These are phyloP conservation scores for Paracamarosporium sp. DNA, from an alignment of 2,329 filamentous ascomycete genomes.

Conservation along the genomic window DNA sequence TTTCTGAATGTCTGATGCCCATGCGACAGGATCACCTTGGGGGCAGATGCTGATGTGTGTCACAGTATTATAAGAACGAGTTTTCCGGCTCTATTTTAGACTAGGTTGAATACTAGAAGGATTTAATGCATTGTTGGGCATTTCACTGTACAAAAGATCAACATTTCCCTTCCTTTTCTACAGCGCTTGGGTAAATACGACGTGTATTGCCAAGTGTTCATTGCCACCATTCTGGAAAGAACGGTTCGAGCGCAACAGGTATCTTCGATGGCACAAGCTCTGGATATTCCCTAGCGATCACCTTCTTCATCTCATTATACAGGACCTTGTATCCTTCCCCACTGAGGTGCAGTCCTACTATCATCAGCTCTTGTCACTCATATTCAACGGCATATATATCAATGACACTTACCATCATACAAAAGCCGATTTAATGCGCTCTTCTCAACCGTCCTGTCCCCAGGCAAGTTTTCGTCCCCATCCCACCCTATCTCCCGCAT, in stretches of 20 bases:
- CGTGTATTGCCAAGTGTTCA: too few species aligned
- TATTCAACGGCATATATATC: background rate
- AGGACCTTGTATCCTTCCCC: conserved; percentile 12
- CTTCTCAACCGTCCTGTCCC: conserved; percentile 8
- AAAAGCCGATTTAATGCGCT: conserved; percentile 8
- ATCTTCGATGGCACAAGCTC: conserved; percentile 10
- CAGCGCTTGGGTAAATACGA: too few species aligned
- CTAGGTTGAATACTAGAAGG: conserved; percentile 4
- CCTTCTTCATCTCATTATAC: conserved; percentile 11
- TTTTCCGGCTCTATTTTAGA: conserved; percentile 33
- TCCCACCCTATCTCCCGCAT: conserved; percentile 11
- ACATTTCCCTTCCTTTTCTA: too few species aligned
- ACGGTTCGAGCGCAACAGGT: conserved; percentile 15
- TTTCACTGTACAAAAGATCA: too few species aligned
- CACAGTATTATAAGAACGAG: conserved; percentile 35
- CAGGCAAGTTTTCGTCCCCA: conserved; percentile 10
- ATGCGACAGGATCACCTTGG: background rate
- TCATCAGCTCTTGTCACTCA: background rate
- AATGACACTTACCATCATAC: conserved; percentile 16
- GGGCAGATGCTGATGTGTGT: conserved; percentile 17
- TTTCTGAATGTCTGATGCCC: conserved; percentile 38
- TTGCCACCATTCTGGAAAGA: conserved; percentile 12
- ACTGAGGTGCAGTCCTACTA: conserved; percentile 6
- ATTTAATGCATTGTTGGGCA: too few species aligned
- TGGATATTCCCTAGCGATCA: conserved; percentile 6